Evolutionary conservation across 345 rosid genomes (phyloP), one percentile per base, ranked within the genome.

Genomic region (Hibiscus tridactylites): DNA sequence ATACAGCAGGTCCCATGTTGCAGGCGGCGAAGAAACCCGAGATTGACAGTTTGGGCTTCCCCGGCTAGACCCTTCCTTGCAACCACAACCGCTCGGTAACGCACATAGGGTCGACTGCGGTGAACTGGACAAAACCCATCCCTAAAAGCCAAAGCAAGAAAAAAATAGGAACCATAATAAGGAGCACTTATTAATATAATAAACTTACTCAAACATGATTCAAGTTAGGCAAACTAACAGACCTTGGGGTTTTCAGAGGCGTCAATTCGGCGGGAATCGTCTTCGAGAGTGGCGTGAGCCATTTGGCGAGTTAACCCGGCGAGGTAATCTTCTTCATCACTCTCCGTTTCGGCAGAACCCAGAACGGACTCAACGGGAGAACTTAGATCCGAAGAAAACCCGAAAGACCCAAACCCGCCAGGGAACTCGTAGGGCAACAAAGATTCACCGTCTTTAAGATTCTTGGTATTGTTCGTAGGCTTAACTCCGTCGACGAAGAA

Each of bases 331-430:
- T 86, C 90, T 65, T 92, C 93, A 11, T 85, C 96, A 59, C 83
- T 80, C 79, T 87, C 91, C n/a, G 86, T 80, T 71, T 87, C 91
- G 2, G 87, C 74, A 17, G 91, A 90, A 4, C 88, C 85, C 1
- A 84, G 67, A 9, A 74, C 80, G 3, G 93, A 88, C 73, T 83
- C 93, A 24, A 81, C 86, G 9, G 95, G 90, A 24, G 91, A 88
- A 44, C 81, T 79, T 54, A 82, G 79, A 79, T 80, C 88, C 16
- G 88, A 80, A 17, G 82, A 81, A 16, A 77, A 60, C 16, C 82
- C 81, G 1, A 70, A 74, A 17, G 76, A 71, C 13, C 81, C 89
- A 29, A 74, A 77, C 11, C 88, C 87, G 44, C 37, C 65, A 12
- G 79, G 81, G 8, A 73, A 46, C 37, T 86, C 88, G 44, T 31